Evolutionary conservation across 768 basidiomycete genomes (phyloP), one percentile per base, ranked within the genome.

Genomic region (Boletus reticuloceps): DNA sequence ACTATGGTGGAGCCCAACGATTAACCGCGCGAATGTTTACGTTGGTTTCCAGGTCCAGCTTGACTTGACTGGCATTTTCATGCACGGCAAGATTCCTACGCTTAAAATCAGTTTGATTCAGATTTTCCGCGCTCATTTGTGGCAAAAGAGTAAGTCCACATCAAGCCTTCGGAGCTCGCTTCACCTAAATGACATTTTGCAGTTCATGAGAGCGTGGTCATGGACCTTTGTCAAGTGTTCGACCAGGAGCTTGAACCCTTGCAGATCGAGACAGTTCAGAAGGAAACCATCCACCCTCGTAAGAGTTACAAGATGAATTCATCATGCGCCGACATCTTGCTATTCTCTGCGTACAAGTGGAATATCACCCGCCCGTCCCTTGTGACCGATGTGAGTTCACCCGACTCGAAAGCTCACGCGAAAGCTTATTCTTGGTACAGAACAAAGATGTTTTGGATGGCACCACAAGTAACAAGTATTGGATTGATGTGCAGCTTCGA

Each of bases 281-380:
- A 99, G 74, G 97, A 99, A 74, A 98, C 97, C 0, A 99, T 99
- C 58, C 97, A 97, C 72, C 96, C 96, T 64, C 91, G 96, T 75
- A 98, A 98, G 81, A 97, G 94, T 79, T 99, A 99, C 84, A 99
- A 99, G 84, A 98, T 99, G 97, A 99, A 99, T 76, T 97, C 94
- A 9, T 96, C 94, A n/a, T 98, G 96, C 61, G 96, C 96, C 49
- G 97, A 99, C 67, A 96, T 99, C 67, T 79, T 99, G 19, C 79
- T 99, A 48, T 98, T 99, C 83, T 97, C 94, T 13, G 89, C 91
- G 1, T 91, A 92, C 72, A 94, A 93, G 83, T 99, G 97, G 97
- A 98, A 97, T 72, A 97, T 98, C 56, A 86, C 95, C 6, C 86
- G 96, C 19, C 97, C 97, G 2, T 96, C 94, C 5, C 84, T 99